Evolutionary conservation across 2,329 filamentous ascomycete genomes (phyloP).

Genomic region (Pseudogymnoascus sp.): DNA sequence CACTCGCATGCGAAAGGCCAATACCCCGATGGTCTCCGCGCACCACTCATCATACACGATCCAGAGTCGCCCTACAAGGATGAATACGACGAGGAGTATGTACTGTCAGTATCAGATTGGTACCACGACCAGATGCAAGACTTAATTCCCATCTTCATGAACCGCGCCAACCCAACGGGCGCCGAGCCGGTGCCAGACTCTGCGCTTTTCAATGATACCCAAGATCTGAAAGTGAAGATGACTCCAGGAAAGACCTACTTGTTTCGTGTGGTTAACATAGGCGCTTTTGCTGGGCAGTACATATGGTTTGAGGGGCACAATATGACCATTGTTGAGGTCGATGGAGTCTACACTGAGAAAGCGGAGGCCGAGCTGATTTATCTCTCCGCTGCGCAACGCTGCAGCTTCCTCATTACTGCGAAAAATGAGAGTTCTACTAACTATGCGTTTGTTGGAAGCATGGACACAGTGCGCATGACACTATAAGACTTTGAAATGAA

Average conservation of each 20-base stretch:
- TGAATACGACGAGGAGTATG: slow-evolving; percentile 47
- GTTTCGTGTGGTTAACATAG: slow-evolving; percentile 61
- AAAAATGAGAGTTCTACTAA: slow-evolving; percentile 55
- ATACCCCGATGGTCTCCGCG: slow-evolving; percentile 44
- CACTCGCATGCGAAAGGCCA: slow-evolving; percentile 50
- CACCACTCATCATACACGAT: slow-evolving; percentile 54
- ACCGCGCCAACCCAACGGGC: slow-evolving; percentile 41
- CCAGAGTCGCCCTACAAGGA: slow-evolving; percentile 53
- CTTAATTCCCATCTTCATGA: slow-evolving; percentile 41
- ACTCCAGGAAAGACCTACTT: slow-evolving; percentile 60
- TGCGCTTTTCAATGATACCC: slow-evolving; percentile 53
- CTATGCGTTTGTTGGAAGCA: slow-evolving; percentile 60
- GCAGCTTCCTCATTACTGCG: slow-evolving; percentile 56
- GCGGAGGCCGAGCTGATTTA: slow-evolving; percentile 52
- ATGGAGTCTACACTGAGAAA: slow-evolving; percentile 59
- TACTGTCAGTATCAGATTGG: slow-evolving; percentile 65
- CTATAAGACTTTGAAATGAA: no score
- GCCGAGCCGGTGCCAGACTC: slow-evolving; percentile 47
- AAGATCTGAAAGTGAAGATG: slow-evolving; percentile 51
- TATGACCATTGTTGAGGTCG: slow-evolving; percentile 60
- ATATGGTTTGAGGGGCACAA: slow-evolving; percentile 61
- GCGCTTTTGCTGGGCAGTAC: slow-evolving; percentile 65
- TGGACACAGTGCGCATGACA: slow-evolving; percentile 60
- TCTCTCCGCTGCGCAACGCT: slow-evolving; percentile 62
- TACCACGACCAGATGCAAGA: slow-evolving; percentile 54